Evolutionary conservation across 1,284 basidiomycete species (phyloP).

Genomic region (Rhodotorula sp.): DNA sequence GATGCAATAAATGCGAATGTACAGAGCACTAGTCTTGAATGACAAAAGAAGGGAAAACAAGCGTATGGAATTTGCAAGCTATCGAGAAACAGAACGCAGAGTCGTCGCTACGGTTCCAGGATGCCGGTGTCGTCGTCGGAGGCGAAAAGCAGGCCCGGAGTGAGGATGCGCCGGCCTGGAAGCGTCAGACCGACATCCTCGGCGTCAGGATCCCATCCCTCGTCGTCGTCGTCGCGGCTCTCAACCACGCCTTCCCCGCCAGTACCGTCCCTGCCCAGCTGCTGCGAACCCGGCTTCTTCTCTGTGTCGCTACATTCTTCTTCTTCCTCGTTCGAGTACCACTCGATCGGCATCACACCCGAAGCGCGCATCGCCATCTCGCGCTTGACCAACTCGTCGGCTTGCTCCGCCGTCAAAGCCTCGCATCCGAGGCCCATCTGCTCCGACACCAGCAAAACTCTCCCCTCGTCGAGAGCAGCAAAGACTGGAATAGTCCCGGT

Average conservation of each 20-base stretch:
- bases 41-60: not conserved
- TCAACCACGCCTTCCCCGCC: not conserved
- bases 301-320: not conserved
- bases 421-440: not conserved
- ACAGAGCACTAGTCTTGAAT: not conserved
- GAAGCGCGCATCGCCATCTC: not conserved
- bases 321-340: not conserved
- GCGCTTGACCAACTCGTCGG: not conserved
- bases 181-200: not conserved
- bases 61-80: not conserved
- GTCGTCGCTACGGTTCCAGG: not conserved
- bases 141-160: not conserved
- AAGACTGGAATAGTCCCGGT: not conserved
- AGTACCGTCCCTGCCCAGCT: no score
- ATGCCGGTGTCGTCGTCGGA: not conserved
- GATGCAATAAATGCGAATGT: no score
- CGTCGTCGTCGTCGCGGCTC: not conserved
- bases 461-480: not conserved
- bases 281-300: no score
- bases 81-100: not conserved
- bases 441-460: not conserved
- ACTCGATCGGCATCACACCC: not conserved
- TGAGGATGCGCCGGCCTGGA: not conserved
- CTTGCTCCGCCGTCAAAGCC: not conserved
- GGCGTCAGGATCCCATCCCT: not conserved